A percentile compares a stretch with the other conserved stretches of the same genome.
These are phyloP conservation scores for Tirmania nivea DNA, from an alignment of 495 filamentous ascomycete genomes.

Conservation along the genomic window DNA sequence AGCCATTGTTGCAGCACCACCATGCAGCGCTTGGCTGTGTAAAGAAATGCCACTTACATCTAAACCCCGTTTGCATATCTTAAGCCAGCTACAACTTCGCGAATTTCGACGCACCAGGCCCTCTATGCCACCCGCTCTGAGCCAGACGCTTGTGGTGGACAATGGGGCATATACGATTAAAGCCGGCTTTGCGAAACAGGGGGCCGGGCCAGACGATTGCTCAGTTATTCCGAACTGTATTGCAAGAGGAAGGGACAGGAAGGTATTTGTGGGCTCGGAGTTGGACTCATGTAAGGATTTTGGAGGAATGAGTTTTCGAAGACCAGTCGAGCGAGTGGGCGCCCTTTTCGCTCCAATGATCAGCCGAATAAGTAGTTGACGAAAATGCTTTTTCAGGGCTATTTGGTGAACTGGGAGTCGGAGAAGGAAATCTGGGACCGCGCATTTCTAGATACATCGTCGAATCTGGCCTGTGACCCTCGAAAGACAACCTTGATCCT, in stretches of 20 bases:
- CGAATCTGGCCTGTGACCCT: conserved; percentile 40
- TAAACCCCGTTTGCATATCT: too few species aligned
- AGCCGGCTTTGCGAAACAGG: conserved; percentile 50
- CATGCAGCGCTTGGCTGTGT: too few species aligned
- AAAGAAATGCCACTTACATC: too few species aligned
- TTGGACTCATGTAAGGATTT: conserved; percentile 67
- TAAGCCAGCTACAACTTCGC: too few species aligned
- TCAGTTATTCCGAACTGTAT: conserved; percentile 69
- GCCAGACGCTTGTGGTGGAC: conserved; percentile 59
- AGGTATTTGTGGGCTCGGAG: conserved; percentile 57
- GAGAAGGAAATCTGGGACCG: conserved; percentile 93
- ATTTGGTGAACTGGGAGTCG: conserved; percentile 87
- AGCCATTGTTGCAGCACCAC: too few species aligned
- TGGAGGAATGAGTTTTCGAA: conserved; percentile 66
- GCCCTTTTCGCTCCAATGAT: neutral
- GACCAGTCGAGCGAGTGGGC: conserved; percentile 60
- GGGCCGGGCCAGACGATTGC: conserved; percentile 30
- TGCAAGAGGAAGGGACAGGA: conserved; percentile 57
- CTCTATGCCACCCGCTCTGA: neutral
- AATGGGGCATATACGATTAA: conserved; percentile 91
- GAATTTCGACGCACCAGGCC: neutral
- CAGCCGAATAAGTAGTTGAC: neutral
- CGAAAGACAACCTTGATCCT: conserved; percentile 62
- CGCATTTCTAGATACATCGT: conserved; percentile 60
- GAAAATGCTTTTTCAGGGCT: conserved; percentile 29